Percentiles rank a stretch among this genome's conserved stretches.
Conservation (phyloP, 2,329 filamentous ascomycete genomes). For the Colletotrichum sp. region DNA sequence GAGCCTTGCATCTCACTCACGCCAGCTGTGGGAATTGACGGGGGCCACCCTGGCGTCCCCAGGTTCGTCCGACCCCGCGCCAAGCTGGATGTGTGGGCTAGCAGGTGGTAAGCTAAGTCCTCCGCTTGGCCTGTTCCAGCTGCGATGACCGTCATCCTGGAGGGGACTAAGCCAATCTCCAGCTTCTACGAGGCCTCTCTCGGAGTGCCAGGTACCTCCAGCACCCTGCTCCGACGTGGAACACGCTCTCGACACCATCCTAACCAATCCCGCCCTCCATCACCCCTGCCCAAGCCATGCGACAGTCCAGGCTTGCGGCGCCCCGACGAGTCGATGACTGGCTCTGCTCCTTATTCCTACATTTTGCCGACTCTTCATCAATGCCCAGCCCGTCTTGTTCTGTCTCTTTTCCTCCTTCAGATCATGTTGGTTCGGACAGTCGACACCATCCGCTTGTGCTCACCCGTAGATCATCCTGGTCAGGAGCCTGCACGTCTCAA, state of each 20-base stretch:
- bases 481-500: background rate
- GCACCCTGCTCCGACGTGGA: background rate
- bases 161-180: conserved; percentile 4
- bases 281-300: conserved; percentile 13
- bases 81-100: conserved; percentile 6
- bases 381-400: background rate
- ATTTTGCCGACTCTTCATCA: background rate
- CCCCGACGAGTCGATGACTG: background rate
- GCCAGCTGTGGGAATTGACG: background rate
- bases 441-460: background rate
- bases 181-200: background rate
- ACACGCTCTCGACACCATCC: background rate
- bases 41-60: background rate
- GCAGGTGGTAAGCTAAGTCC: background rate
- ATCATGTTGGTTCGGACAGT: background rate
- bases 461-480: background rate
- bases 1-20: background rate
- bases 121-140: conserved; percentile 8
- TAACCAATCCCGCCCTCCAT: background rate
- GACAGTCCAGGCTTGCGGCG: conserved; percentile 4
- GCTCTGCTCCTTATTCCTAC: background rate
- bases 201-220: background rate
- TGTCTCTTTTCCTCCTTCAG: background rate
- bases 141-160: background rate
- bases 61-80: conserved; percentile 22